Evolutionary conservation across 2,329 filamentous ascomycete species (phyloP).

Genomic region (Teratosphaeria destructans): DNA sequence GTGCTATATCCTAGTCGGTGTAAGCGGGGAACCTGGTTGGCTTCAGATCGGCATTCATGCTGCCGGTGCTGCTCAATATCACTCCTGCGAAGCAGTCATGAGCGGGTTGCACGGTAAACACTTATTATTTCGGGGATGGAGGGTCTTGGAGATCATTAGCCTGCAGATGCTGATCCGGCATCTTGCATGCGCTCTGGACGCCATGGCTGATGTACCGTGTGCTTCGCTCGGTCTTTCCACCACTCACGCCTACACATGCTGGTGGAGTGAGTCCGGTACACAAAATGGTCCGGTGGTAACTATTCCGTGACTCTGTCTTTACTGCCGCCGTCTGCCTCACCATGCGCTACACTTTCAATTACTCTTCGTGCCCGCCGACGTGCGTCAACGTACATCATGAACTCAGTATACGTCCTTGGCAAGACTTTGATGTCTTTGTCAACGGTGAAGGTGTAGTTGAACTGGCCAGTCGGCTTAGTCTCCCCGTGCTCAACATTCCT

Average conservation of each 20-base stretch:
- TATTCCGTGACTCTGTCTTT: slow-evolving; percentile 1
- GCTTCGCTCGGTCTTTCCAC: no score
- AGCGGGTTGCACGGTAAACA: background rate
- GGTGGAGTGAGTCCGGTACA: no score
- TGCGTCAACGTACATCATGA: slow-evolving; percentile 56
- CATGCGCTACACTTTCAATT: slow-evolving; percentile 29
- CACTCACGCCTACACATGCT: no score
- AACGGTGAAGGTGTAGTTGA: slow-evolving; percentile 65
- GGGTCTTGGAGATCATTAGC: no score
- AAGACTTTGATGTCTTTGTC: slow-evolving; percentile 56
- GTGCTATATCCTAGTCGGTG: background rate
- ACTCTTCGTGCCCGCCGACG: slow-evolving; percentile 46
- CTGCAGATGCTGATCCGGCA: no score
- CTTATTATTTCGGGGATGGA: background rate
- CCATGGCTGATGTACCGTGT: no score
- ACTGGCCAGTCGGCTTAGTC: slow-evolving; percentile 59
- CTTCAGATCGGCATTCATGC: background rate
- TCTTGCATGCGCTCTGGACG: no score
- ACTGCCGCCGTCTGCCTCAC: slow-evolving; percentile 12
- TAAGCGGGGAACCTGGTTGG: background rate
- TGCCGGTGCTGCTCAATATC: background rate
- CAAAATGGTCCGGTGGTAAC: background rate
- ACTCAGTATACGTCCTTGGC: slow-evolving; percentile 53
- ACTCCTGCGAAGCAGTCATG: no score
- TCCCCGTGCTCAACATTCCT: slow-evolving; percentile 60